Evolutionary conservation across 1,139 yeast species (phyloP), one percentile per base, ranked within the genome.

Genomic region (Lodderomyces beijingensis): DNA sequence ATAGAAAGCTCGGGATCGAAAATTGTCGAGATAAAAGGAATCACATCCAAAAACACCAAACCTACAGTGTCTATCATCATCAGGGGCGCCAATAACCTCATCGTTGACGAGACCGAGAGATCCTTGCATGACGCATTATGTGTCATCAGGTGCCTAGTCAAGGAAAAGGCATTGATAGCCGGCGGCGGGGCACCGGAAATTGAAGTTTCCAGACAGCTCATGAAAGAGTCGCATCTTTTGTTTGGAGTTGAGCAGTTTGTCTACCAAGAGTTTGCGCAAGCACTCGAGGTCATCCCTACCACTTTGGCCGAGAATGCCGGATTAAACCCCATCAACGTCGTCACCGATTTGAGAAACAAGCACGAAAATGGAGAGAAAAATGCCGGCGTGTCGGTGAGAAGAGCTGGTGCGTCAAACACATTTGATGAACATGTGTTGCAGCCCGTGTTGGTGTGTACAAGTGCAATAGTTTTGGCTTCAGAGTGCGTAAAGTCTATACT

Each of bases 151-250:
- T 91, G 98, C 66, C 69, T 91, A 37, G 97, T 93, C 26, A 89
- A 91, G 58, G 91, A 88, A 60, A 84, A 78, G 55, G 97, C 96
- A 2, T 70, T 91, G 52, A 87, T 91, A 62, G 96, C 97, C 10
- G 99, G 99, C 49, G 98, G 99, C 45, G 98, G 98, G 47, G 97
- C 98, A 4, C 96, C 98, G 30, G 99, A 91, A 64, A 79, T 91
- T 47, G 98, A 91, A 65, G 83, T 89, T 11, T 81, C 97, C 4
- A 78, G 95, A 50, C 77, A 78, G 16, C 65, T 91, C 47, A 70
- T 77, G 58, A 80, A 78, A 50, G 96, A 89, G 59, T 73, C 96
- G 14, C 75, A 82, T 41, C 65, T 77, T 30, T 68, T 86, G 44
- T 74, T 87, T 14, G 98, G 99, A 30, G 88, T 89, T 5, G 96